Percentiles rank a stretch among this genome's conserved stretches.
These are phyloP conservation scores for Calvatia gigantea DNA, from an alignment of 768 basidiomycete genomes.

Conservation along the genomic window DNA sequence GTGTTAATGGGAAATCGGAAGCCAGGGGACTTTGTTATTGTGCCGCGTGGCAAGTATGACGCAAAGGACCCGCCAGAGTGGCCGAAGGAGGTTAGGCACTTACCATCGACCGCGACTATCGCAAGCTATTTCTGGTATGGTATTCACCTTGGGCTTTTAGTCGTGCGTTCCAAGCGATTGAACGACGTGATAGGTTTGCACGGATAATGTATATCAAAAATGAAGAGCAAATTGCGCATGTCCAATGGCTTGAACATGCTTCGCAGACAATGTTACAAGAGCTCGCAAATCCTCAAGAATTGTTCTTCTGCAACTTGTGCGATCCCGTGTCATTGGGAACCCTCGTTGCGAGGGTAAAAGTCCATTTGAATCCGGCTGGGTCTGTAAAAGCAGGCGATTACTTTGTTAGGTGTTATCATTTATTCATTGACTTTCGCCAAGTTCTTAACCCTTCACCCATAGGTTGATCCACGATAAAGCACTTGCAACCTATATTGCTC, in stretches of 20 bases:
- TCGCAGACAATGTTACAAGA: constrained; percentile 59
- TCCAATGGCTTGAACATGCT: constrained; percentile 76
- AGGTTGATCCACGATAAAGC: constrained; percentile 51
- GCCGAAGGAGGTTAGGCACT: constrained; percentile 23
- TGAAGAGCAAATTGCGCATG: constrained; percentile 44
- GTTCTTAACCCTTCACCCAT: not conserved
- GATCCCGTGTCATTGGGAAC: constrained; percentile 32
- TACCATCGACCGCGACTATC: constrained; percentile 37
- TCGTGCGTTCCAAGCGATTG: not conserved
- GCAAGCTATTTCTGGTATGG: constrained; percentile 64
- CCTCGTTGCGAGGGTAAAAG: constrained; percentile 47
- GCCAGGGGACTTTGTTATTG: constrained; percentile 62
- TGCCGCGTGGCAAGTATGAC: constrained; percentile 29
- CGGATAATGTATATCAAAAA: constrained; percentile 53
- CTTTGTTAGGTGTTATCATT: constrained; percentile 1
- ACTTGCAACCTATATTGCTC: constrained; percentile 42
- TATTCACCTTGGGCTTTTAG: not conserved
- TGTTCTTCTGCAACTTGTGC: constrained; percentile 61
- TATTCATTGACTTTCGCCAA: not conserved
- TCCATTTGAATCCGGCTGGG: constrained; percentile 28
- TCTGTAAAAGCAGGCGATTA: constrained; percentile 15
- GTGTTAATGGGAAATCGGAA: constrained; percentile 21
- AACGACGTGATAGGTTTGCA: constrained; percentile 54
- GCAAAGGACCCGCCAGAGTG: constrained; percentile 29
- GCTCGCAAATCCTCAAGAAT: constrained; percentile 57